Percentiles rank a stretch among this genome's conserved stretches.
Evolutionary conservation across 2,329 filamentous ascomycete genomes (phyloP).

Genomic region (Calonectria pauciramosa): DNA sequence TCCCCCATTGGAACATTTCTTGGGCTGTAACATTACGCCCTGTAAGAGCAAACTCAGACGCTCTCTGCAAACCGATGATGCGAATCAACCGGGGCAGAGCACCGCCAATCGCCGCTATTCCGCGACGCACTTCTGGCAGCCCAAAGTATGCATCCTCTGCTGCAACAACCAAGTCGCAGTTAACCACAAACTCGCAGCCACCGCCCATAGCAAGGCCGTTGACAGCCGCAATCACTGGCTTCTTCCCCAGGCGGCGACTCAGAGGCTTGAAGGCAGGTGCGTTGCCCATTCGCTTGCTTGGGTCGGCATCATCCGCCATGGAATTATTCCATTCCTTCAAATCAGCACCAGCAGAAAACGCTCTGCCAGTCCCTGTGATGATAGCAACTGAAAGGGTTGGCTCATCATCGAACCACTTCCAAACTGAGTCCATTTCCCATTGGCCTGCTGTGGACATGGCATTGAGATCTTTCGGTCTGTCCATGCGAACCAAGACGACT

Average conservation of each 20-base stretch:
- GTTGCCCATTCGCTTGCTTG: slow-evolving; percentile 32
- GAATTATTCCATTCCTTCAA: slow-evolving; percentile 60
- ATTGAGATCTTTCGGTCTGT: slow-evolving; percentile 63
- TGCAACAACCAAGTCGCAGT: slow-evolving; percentile 68
- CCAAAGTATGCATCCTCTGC: slow-evolving; percentile 65
- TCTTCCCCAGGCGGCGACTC: slow-evolving; percentile 69
- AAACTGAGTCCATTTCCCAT: slow-evolving; percentile 49
- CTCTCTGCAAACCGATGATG: slow-evolving; percentile 59
- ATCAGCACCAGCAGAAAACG: slow-evolving; percentile 69
- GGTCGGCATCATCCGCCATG: slow-evolving; percentile 32
- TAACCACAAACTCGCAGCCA: slow-evolving; percentile 69
- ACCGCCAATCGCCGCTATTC: slow-evolving; percentile 67
- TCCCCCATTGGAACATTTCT: slow-evolving; percentile 45
- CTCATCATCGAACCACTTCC: slow-evolving; percentile 67
- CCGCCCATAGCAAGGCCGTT: slow-evolving; percentile 71
- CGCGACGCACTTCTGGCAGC: slow-evolving; percentile 66
- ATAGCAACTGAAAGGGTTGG: slow-evolving; percentile 62
- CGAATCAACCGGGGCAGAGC: slow-evolving; percentile 65
- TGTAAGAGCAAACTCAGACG: slow-evolving; percentile 64
- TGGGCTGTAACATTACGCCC: slow-evolving; percentile 59
- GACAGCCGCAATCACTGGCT: slow-evolving; percentile 71
- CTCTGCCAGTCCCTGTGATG: slow-evolving; percentile 65
- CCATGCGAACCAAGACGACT: slow-evolving; percentile 66
- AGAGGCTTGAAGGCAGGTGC: slow-evolving; percentile 61
- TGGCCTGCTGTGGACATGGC: slow-evolving; percentile 38